Conservation (phyloP, 331 rosid species). For the Saraca asoca region DNA sequence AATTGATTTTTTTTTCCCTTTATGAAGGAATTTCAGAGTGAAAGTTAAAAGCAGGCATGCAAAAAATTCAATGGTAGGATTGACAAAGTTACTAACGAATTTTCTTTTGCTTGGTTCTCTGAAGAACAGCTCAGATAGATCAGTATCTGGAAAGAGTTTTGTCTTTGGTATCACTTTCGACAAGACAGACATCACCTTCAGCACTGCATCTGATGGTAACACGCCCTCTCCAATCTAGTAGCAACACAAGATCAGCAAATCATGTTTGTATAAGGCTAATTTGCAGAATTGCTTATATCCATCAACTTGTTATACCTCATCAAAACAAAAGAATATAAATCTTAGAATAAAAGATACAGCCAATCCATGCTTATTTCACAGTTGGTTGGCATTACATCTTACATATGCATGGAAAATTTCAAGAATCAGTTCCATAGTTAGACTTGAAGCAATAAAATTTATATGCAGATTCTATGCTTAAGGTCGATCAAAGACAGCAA, state of each 20-base stretch:
- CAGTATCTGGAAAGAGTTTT: conserved; percentile 71
- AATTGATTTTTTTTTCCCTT: neutral
- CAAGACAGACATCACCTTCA: conserved; percentile 56
- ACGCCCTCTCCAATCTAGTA: conserved; percentile 78
- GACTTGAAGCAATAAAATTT: neutral
- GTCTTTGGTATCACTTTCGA: conserved; percentile 73
- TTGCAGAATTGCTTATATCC: no score
- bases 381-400: neutral
- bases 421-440: conserved; percentile 1
- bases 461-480: neutral
- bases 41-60: conserved; percentile 12
- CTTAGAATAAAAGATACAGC: neutral
- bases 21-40: neutral
- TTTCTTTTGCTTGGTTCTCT: conserved; percentile 75
- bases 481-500: neutral
- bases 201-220: conserved; percentile 60
- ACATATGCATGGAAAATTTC: neutral
- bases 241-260: conserved; percentile 49
- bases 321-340: no score
- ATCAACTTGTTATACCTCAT: no score
- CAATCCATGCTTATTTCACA: neutral
- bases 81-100: conserved; percentile 58
- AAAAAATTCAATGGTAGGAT: conserved; percentile 20
- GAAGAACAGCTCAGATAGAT: conserved; percentile 62
- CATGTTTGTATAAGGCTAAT: conserved; percentile 7